Conservation (phyloP, 2,329 filamentous ascomycete genomes). For the Colletotrichum cordylinicola region DNA sequence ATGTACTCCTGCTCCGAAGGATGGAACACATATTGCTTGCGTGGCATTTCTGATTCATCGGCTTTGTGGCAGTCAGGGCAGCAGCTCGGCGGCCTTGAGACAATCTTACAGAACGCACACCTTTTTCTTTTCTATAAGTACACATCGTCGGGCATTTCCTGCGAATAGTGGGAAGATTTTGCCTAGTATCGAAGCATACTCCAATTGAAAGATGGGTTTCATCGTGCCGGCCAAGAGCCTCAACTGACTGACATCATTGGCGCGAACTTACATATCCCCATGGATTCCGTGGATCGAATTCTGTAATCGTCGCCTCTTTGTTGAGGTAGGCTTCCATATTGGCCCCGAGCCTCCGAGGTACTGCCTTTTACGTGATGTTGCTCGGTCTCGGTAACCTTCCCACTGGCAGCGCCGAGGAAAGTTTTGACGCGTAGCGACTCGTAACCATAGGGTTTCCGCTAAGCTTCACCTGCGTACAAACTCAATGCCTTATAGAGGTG, state of each 20-base stretch:
- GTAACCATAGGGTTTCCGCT: neutral
- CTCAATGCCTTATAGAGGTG: neutral
- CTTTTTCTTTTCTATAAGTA: no score
- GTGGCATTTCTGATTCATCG: no score
- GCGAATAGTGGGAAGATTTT: neutral
- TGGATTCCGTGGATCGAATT: neutral
- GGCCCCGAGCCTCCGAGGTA: neutral
- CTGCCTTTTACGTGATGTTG: neutral
- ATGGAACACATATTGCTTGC: no score
- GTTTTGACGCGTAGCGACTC: neutral
- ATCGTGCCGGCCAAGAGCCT: neutral
- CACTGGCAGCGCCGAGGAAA: neutral
- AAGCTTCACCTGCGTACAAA: neutral
- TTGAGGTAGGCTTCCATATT: neutral
- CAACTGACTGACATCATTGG: neutral
- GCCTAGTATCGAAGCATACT: neutral
- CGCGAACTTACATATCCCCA: neutral
- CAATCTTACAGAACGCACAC: no score
- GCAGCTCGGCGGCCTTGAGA: no score
- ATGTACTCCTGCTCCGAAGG: no score
- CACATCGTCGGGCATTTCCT: neutral
- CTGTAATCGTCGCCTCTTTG: neutral
- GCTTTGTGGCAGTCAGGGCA: no score
- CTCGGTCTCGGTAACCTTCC: neutral
- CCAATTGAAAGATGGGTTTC: rapidly evolving